phyloP scores from a whole-genome alignment of 2,329 filamentous ascomycete species.

The Sporothrix globosa region DNA sequence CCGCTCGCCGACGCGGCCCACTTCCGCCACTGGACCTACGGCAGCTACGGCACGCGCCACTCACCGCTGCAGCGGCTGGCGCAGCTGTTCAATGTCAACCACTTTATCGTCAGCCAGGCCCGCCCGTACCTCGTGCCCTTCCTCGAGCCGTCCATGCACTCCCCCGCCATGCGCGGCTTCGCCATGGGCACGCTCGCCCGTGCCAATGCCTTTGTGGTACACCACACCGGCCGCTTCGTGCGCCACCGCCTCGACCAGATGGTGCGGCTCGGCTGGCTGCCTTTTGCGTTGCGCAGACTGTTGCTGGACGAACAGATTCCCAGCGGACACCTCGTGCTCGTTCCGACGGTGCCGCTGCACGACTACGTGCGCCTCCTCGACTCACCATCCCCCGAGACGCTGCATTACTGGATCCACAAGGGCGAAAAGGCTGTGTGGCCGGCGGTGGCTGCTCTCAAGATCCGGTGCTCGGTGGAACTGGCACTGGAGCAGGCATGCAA shows the following conservation, averaged over 20 bases:
- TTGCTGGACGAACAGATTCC: slow-evolving; percentile 82
- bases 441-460: slow-evolving; percentile 76
- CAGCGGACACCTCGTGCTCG: slow-evolving; percentile 68
- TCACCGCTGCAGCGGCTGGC: slow-evolving; percentile 70
- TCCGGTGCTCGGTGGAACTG: slow-evolving; percentile 82
- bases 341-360: slow-evolving; percentile 71
- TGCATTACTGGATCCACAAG: slow-evolving; percentile 82
- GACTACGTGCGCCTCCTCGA: slow-evolving; percentile 83
- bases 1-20: slow-evolving; percentile 62
- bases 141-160: slow-evolving; percentile 77
- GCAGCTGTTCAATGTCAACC: slow-evolving; percentile 89
- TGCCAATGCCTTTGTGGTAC: slow-evolving; percentile 46
- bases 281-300: slow-evolving; percentile 70
- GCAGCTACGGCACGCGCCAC: slow-evolving; percentile 67
- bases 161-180: slow-evolving; percentile 60
- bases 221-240: slow-evolving; percentile 43
- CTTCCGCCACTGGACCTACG: slow-evolving; percentile 70
- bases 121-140: slow-evolving; percentile 88
- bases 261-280: slow-evolving; percentile 74
- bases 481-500: slow-evolving; percentile 87
- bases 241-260: slow-evolving; percentile 79
- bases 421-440: slow-evolving; percentile 93
- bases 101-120: slow-evolving; percentile 93
- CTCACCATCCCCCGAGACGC: slow-evolving; percentile 72
- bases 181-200: slow-evolving; percentile 57